Conservation (phyloP, 2,329 filamentous ascomycete species). For the Coniochaeta sp. region DNA sequence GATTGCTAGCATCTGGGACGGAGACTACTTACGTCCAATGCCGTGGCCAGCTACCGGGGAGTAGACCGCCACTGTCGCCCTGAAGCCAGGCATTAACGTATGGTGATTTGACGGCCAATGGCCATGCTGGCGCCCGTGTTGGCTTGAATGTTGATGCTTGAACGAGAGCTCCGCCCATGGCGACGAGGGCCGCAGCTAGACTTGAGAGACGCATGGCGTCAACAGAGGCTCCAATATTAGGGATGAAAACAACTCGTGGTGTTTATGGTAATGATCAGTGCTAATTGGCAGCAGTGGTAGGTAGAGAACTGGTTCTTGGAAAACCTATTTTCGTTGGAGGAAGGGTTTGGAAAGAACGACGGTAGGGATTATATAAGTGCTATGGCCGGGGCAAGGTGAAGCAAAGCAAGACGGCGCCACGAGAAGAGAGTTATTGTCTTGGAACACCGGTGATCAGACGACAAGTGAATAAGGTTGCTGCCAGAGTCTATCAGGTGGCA, state of each 20-base stretch:
- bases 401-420: neutral
- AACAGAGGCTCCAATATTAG: neutral
- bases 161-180: neutral
- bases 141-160: slow-evolving; percentile 19
- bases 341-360: neutral
- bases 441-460: neutral
- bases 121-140: slow-evolving; percentile 30
- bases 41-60: slow-evolving; percentile 61
- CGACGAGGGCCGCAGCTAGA: neutral
- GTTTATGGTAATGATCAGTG: neutral
- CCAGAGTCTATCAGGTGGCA: neutral
- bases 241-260: neutral
- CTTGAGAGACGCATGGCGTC: neutral
- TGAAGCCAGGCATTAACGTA: slow-evolving; percentile 67
- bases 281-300: neutral
- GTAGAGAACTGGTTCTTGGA: neutral
- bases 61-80: slow-evolving; percentile 55
- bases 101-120: slow-evolving; percentile 66
- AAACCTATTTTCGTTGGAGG: neutral
- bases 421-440: neutral
- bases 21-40: slow-evolving; percentile 55
- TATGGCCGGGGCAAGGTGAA: neutral
- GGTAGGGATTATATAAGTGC: neutral
- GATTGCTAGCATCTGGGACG: neutral
- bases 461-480: neutral